Conservation (phyloP, 805 yeast species). For the Metschnikowia borealis region DNA sequence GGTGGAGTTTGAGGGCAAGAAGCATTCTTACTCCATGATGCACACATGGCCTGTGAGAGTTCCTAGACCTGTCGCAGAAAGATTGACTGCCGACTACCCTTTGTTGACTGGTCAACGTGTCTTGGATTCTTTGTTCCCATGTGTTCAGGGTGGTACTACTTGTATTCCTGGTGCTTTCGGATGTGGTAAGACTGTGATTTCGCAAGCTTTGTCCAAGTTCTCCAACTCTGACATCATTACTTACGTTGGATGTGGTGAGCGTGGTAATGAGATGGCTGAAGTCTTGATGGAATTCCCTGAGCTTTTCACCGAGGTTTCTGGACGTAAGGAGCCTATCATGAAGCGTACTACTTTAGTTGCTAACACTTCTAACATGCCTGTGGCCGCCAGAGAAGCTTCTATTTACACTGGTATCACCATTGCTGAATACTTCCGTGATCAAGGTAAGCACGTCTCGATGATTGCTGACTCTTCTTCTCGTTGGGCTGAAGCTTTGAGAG, state of each 20-base stretch:
- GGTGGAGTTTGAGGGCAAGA: conserved; percentile 90
- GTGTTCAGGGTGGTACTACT: conserved; percentile 99
- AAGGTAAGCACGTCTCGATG: conserved; percentile 98
- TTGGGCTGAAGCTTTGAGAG: conserved; percentile 99
- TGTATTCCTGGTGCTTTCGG: conserved; percentile 99
- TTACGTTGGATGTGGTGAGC: conserved; percentile 91
- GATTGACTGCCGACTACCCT: conserved; percentile 90
- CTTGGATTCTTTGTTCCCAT: conserved; percentile 93
- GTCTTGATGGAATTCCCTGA: conserved; percentile 99
- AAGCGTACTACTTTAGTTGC: conserved; percentile 99
- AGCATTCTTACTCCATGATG: conserved; percentile 81
- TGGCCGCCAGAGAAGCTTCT: conserved; percentile 99
- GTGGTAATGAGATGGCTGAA: conserved; percentile 99
- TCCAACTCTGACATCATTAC: conserved; percentile 96
- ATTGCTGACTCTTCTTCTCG: conserved; percentile 99
- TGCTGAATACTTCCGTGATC: conserved; percentile 99
- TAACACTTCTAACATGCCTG: conserved; percentile 99
- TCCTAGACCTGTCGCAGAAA: conserved; percentile 97
- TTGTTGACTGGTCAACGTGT: conserved; percentile 98
- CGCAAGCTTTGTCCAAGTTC: conserved; percentile 94
- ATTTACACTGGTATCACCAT: conserved; percentile 98
- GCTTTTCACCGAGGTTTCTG: conserved; percentile 82
- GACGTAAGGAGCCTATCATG: conserved; percentile 97
- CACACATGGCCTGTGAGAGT: conserved; percentile 99
- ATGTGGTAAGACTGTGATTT: conserved; percentile 97